Evolutionary conservation across 2,329 filamentous ascomycete genomes (phyloP).

Genomic region (Fusarium buharicum): DNA sequence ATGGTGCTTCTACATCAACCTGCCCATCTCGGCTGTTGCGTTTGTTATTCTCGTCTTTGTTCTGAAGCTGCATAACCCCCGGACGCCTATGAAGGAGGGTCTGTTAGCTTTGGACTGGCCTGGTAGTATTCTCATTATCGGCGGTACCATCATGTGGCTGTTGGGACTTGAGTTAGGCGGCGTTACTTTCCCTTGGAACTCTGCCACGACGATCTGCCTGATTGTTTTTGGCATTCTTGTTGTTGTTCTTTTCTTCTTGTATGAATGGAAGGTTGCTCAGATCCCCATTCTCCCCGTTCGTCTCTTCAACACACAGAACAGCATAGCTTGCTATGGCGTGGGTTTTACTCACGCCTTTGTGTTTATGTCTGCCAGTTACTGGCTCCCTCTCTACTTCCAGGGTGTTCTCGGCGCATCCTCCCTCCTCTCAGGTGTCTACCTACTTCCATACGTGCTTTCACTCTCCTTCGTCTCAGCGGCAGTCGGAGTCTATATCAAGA

Average conservation of each 20-base stretch:
- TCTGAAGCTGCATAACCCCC: constrained; percentile 74
- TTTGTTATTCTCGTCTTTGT: constrained; percentile 66
- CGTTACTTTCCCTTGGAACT: constrained; percentile 77
- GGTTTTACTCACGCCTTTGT: constrained; percentile 80
- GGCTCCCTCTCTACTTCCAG: constrained; percentile 87
- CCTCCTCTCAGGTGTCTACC: constrained; percentile 77
- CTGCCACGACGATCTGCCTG: constrained; percentile 78
- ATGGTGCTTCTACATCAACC: constrained; percentile 77
- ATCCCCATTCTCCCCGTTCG: constrained; percentile 82
- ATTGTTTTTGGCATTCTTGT: constrained; percentile 76
- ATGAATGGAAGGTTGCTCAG: constrained; percentile 77
- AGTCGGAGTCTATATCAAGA: constrained; percentile 67
- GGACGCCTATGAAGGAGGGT: constrained; percentile 70
- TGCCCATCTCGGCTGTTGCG: constrained; percentile 59
- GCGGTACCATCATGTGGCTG: constrained; percentile 85
- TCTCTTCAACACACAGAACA: constrained; percentile 74
- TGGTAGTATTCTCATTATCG: constrained; percentile 70
- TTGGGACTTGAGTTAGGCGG: constrained; percentile 89
- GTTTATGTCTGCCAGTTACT: constrained; percentile 83
- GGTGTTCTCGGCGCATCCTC: constrained; percentile 74
- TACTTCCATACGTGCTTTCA: constrained; percentile 75
- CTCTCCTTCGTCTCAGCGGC: constrained; percentile 70
- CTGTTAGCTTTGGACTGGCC: constrained; percentile 71
- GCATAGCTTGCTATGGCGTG: constrained; percentile 71
- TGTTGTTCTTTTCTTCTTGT: constrained; percentile 73